Evolutionary conservation across 2,329 filamentous ascomycete species (phyloP).

Genomic region (Elsinoe australis): DNA sequence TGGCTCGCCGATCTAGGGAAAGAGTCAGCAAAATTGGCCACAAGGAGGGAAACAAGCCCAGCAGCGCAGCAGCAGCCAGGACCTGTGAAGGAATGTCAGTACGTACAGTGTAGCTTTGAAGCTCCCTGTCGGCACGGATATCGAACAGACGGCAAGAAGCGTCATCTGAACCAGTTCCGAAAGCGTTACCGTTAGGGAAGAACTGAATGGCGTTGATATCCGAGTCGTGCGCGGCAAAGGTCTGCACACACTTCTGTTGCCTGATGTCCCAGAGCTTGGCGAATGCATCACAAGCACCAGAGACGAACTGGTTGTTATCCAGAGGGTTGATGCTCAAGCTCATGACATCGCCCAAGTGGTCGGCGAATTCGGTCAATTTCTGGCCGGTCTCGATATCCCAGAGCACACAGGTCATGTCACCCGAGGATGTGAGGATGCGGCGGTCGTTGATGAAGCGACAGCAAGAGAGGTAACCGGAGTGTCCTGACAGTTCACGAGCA

Average conservation of each 20-base stretch:
- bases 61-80: conserved; percentile 19
- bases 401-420: conserved; percentile 99
- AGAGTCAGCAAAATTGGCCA: conserved; percentile 21
- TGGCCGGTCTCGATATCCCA: conserved; percentile 99
- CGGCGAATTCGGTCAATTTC: conserved; percentile 95
- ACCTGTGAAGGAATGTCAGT: background rate
- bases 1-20: conserved; percentile 78
- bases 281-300: conserved; percentile 97
- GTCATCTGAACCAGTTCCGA: conserved; percentile 95
- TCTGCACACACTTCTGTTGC: conserved; percentile 96
- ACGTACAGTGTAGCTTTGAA: conserved; percentile 60
- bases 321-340: conserved; percentile 99
- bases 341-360: conserved; percentile 98
- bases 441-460: conserved; percentile 98
- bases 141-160: conserved; percentile 96
- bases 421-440: conserved; percentile 93
- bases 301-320: conserved; percentile 98
- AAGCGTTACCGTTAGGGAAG: conserved; percentile 97
- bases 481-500: conserved; percentile 88
- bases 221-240: conserved; percentile 95
- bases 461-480: conserved; percentile 95
- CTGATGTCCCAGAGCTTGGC: conserved; percentile 99
- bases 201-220: conserved; percentile 99
- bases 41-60: background rate
- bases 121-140: conserved; percentile 83